Conservation (phyloP, 1,139 yeast genomes). For the Petasospora fabianii region DNA sequence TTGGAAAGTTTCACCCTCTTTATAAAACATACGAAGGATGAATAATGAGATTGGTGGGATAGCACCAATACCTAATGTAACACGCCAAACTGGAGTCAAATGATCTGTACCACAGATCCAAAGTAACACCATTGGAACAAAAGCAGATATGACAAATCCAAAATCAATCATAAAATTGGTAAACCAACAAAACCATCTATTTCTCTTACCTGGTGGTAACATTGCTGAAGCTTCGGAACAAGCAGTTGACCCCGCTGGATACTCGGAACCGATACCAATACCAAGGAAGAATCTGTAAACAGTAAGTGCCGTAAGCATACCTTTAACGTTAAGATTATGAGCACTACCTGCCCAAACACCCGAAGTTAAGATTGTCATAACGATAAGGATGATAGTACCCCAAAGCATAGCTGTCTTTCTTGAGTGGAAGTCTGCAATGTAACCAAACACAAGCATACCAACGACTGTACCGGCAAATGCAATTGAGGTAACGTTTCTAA, state of each 20-base stretch:
- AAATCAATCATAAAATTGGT: conserved; percentile 85
- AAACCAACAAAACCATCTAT: conserved; percentile 85
- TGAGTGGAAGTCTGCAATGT: conserved; percentile 70
- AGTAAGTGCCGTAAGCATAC: conserved; percentile 78
- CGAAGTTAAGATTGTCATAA: conserved; percentile 73
- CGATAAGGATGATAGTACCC: conserved; percentile 67
- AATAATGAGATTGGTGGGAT: conserved; percentile 79
- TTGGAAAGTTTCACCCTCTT: conserved; percentile 67
- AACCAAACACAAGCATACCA: conserved; percentile 82
- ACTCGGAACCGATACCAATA: conserved; percentile 84
- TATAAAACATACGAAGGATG: conserved; percentile 69
- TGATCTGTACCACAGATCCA: conserved; percentile 77
- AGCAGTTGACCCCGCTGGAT: conserved; percentile 90
- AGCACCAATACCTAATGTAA: conserved; percentile 91
- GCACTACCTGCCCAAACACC: conserved; percentile 64
- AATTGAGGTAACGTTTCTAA: conserved; percentile 77
- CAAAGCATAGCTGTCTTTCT: conserved; percentile 79
- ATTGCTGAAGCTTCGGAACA: conserved; percentile 87
- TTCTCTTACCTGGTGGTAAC: conserved; percentile 77
- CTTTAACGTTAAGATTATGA: conserved; percentile 44
- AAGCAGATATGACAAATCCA: conserved; percentile 81
- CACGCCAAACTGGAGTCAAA: conserved; percentile 84
- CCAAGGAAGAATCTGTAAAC: conserved; percentile 85
- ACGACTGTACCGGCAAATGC: conserved; percentile 89
- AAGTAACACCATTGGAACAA: conserved; percentile 80